phyloP scores from a whole-genome alignment of 441 rosid species.

The Syzygium malaccense region DNA sequence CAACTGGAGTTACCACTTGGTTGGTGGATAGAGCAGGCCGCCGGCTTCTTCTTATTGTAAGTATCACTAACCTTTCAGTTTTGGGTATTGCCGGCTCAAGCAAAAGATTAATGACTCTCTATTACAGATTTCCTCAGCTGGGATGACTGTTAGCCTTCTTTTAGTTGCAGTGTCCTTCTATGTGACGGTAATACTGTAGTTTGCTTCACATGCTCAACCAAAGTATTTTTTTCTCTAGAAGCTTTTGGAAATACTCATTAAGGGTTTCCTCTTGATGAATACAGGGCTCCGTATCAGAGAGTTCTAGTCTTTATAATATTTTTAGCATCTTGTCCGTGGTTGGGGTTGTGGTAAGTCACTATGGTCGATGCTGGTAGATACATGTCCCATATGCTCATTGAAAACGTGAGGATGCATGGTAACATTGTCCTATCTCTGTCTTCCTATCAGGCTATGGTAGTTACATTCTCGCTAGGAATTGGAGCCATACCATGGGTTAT shows the following conservation, averaged over 20 bases:
- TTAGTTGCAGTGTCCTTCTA: slow-evolving; percentile 7
- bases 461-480: slow-evolving; percentile 76
- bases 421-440: background rate
- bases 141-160: slow-evolving; percentile 14
- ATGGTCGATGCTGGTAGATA: background rate
- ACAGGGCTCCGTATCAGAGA: background rate
- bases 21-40: slow-evolving; percentile 88
- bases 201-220: background rate
- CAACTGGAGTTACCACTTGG: slow-evolving; percentile 83
- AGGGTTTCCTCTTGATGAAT: background rate
- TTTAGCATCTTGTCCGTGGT: slow-evolving; percentile 9
- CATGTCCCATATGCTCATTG: background rate
- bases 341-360: slow-evolving; percentile 13
- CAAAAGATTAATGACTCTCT: background rate
- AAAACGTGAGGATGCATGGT: background rate
- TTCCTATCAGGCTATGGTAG: slow-evolving; percentile 50
- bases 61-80: slow-evolving; percentile 14
- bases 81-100: background rate
- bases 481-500: slow-evolving; percentile 96
- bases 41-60: slow-evolving; percentile 73
- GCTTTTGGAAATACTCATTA: background rate
- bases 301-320: background rate
- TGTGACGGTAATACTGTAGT: background rate
- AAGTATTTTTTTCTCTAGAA: background rate
- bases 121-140: slow-evolving; percentile 6